Conservation (phyloP, 2,329 filamentous ascomycete species). For the Cladophialophora bantiana region DNA sequence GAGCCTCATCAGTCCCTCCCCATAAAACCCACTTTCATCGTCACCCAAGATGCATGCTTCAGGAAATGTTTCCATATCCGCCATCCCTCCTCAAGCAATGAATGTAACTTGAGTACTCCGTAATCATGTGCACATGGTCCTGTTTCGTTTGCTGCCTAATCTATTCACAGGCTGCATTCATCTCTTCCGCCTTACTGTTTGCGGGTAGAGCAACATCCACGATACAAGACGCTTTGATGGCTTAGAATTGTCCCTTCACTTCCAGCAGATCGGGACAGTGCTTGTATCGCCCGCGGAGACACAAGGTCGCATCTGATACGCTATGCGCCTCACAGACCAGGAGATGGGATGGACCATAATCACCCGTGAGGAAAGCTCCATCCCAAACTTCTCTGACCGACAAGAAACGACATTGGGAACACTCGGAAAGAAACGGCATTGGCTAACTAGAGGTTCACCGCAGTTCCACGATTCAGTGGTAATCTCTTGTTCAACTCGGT, state of each 20-base stretch:
- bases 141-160: conserved; percentile 5
- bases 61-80: conserved; percentile 6
- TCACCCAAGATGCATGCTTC: neutral
- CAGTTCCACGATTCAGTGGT: neutral
- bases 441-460: neutral
- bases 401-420: neutral
- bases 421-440: conserved; percentile 1
- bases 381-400: neutral
- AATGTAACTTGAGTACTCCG: neutral
- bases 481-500: neutral
- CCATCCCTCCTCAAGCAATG: neutral
- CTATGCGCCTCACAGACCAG: neutral
- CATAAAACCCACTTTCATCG: neutral
- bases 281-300: no score
- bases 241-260: neutral
- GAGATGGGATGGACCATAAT: neutral
- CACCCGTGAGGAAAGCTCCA: neutral
- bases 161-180: conserved; percentile 7
- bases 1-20: conserved; percentile 4
- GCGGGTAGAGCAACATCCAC: neutral
- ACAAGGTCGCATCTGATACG: neutral
- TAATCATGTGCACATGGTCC: conserved; percentile 5
- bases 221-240: conserved; percentile 1
- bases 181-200: neutral
- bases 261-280: neutral